Evolutionary conservation across 1,139 yeast species (phyloP).

Genomic region (Cylindricascospora bacillispora): DNA sequence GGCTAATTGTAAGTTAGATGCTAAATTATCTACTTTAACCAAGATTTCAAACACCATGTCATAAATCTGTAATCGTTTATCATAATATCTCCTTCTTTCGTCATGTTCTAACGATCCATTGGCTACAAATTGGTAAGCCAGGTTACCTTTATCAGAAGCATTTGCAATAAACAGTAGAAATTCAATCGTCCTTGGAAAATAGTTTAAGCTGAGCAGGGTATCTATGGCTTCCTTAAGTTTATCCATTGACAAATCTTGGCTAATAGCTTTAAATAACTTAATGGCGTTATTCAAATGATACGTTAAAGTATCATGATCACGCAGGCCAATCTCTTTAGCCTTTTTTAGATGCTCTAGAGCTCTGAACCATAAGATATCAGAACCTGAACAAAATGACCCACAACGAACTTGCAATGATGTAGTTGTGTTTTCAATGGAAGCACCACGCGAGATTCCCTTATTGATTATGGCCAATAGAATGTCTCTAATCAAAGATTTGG

Average conservation of each 20-base stretch:
- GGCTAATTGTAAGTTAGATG: slow-evolving; percentile 16
- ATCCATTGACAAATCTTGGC: slow-evolving; percentile 64
- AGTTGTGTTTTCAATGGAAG: slow-evolving; percentile 83
- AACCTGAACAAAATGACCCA: slow-evolving; percentile 88
- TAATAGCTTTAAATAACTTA: slow-evolving; percentile 64
- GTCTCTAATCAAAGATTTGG: slow-evolving; percentile 70
- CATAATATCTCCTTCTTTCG: slow-evolving; percentile 32
- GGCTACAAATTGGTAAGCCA: slow-evolving; percentile 41
- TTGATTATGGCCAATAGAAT: slow-evolving; percentile 80
- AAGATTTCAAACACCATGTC: slow-evolving; percentile 63
- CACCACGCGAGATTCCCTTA: slow-evolving; percentile 82
- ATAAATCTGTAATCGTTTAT: slow-evolving; percentile 48
- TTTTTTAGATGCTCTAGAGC: slow-evolving; percentile 85
- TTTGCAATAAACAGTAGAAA: slow-evolving; percentile 68
- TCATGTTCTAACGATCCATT: slow-evolving; percentile 40
- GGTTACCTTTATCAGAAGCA: slow-evolving; percentile 48
- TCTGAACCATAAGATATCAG: slow-evolving; percentile 85
- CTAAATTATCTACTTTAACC: slow-evolving; percentile 56
- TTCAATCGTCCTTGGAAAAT: slow-evolving; percentile 76
- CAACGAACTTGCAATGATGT: slow-evolving; percentile 83
- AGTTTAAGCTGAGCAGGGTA: slow-evolving; percentile 66
- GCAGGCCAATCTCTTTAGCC: slow-evolving; percentile 63
- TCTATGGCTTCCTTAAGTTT: slow-evolving; percentile 70
- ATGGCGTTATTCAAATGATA: slow-evolving; percentile 69
- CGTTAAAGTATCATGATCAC: slow-evolving; percentile 56